Conservation (phyloP, 2,329 filamentous ascomycete genomes). For the Diaporthe longicolla region DNA sequence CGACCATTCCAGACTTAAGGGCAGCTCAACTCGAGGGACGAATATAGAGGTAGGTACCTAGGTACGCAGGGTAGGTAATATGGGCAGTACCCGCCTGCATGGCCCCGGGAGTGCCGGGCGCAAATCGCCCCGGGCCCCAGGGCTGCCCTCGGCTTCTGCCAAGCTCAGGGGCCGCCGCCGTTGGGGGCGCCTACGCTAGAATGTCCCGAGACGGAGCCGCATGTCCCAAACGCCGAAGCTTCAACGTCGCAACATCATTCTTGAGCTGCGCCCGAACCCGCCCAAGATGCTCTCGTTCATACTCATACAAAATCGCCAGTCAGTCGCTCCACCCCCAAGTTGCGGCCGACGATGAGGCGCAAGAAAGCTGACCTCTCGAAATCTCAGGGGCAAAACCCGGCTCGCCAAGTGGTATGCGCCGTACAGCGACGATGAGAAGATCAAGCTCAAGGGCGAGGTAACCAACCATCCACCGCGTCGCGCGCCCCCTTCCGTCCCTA, state of each 20-base stretch:
- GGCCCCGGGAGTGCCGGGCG: background rate
- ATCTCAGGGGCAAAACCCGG: slow-evolving; percentile 90
- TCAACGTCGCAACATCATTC: slow-evolving; percentile 37
- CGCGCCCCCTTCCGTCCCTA: slow-evolving; percentile 21
- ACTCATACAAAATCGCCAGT: slow-evolving; percentile 92
- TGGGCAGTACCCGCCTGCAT: background rate
- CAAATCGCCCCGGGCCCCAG: too few species aligned
- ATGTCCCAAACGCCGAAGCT: slow-evolving; percentile 27
- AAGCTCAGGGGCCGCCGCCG: slow-evolving; percentile 34
- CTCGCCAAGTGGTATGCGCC: slow-evolving; percentile 99
- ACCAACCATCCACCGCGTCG: slow-evolving; percentile 34
- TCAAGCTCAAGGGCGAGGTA: slow-evolving; percentile 98
- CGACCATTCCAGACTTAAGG: too few species aligned
- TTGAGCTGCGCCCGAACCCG: slow-evolving; percentile 29
- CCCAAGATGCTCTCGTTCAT: slow-evolving; percentile 83
- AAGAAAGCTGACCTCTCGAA: slow-evolving; percentile 28
- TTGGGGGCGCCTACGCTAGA: slow-evolving; percentile 11
- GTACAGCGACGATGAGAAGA: slow-evolving; percentile 98
- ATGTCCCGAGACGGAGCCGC: slow-evolving; percentile 37
- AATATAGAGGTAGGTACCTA: background rate
- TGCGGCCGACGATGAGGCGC: background rate
- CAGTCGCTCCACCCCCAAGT: slow-evolving; percentile 44
- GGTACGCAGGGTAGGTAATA: too few species aligned
- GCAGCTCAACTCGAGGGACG: too few species aligned
- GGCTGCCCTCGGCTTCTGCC: slow-evolving; percentile 9